phyloP scores from a whole-genome alignment of 1,139 yeast genomes.

The Candida sp. region DNA sequence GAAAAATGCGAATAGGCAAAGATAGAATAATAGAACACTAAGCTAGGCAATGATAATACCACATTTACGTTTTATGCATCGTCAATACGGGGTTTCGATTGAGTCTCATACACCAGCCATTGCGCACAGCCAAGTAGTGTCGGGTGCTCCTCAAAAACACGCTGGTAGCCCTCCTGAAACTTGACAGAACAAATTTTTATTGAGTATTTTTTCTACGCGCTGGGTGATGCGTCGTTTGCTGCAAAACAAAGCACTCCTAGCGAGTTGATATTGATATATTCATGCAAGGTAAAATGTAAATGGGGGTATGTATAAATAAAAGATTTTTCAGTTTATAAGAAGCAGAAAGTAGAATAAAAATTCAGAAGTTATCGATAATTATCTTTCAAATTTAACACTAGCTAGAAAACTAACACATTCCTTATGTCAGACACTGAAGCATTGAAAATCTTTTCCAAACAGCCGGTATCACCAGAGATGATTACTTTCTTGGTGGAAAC shows the following conservation, averaged over 20 bases:
- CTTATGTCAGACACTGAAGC: constrained; percentile 55
- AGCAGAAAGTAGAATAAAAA: neutral
- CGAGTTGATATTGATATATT: neutral
- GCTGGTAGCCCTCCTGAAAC: neutral
- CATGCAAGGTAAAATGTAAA: neutral
- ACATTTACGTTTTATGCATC: too few species aligned
- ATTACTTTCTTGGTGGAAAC: constrained; percentile 75
- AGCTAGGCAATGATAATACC: too few species aligned
- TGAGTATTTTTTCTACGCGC: neutral
- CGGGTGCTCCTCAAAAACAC: neutral
- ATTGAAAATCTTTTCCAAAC: constrained; percentile 67
- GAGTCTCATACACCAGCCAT: neutral
- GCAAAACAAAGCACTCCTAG: neutral
- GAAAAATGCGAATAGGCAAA: too few species aligned
- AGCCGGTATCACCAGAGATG: constrained; percentile 79
- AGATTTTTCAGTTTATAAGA: neutral
- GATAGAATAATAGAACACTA: too few species aligned
- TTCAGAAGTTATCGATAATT: neutral
- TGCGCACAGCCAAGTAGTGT: neutral
- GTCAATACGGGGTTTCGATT: too few species aligned
- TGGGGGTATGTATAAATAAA: neutral
- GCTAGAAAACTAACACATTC: neutral
- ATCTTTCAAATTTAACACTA: neutral
- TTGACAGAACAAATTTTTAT: neutral
- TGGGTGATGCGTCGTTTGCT: neutral